Percentiles rank a stretch among this genome's conserved stretches.
Evolutionary conservation across 768 basidiomycete species (phyloP).

Genomic region (Agaricus subrufescens): DNA sequence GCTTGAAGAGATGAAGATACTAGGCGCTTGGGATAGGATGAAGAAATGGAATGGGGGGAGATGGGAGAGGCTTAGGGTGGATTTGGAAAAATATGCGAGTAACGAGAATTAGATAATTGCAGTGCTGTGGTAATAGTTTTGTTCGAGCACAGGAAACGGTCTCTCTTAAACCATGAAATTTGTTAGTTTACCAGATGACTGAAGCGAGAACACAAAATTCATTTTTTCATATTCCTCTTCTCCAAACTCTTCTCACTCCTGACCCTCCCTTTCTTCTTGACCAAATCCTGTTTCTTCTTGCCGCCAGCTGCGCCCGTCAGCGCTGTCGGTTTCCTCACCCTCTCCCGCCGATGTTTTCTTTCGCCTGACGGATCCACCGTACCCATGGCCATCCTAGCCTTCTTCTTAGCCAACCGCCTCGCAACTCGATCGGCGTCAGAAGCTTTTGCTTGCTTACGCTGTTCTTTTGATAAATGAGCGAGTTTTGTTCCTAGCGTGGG

Average conservation of each 20-base stretch:
- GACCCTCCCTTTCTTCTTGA: conserved; percentile 48
- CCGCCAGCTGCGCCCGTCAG: not conserved
- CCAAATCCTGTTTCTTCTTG: conserved; percentile 53
- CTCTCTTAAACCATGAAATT: too few relatives aligned
- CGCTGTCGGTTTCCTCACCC: conserved; percentile 39
- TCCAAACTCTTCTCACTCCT: conserved; percentile 49
- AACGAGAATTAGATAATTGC: not conserved
- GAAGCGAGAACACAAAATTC: not conserved
- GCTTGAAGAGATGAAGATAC: conserved; percentile 24
- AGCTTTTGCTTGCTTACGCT: conserved; percentile 79
- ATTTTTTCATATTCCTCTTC: conserved; percentile 61
- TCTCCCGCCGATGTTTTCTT: conserved; percentile 29
- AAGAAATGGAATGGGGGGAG: conserved; percentile 32
- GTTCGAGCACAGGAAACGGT: too few relatives aligned
- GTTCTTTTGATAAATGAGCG: conserved; percentile 74
- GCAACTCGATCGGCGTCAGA: conserved; percentile 76
- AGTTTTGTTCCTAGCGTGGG: conserved; percentile 77
- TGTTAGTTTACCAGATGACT: too few relatives aligned
- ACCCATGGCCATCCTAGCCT: conserved; percentile 52
- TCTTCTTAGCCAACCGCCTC: conserved; percentile 88
- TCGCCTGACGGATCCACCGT: conserved; percentile 11
- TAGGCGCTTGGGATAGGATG: conserved; percentile 37
- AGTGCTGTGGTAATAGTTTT: too few relatives aligned
- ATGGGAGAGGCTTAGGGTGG: conserved; percentile 23
- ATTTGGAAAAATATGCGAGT: conserved; percentile 12